Base-by-base conservation (phyloP, 257 asterid genomes). In the Oldenlandia corymbosa region DNA sequence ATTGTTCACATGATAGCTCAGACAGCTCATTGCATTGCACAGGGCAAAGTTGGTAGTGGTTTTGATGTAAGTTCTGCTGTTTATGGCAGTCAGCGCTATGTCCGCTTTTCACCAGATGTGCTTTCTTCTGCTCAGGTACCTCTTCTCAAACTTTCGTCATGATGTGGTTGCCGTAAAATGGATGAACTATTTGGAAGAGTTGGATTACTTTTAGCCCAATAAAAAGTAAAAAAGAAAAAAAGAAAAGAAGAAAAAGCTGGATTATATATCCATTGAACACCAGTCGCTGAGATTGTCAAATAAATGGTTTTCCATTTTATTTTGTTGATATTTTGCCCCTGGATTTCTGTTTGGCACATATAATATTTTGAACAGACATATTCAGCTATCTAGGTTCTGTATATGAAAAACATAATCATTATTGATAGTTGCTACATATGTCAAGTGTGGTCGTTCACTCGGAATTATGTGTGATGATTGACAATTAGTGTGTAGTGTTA, bases 11-110 rank as follows among this genome's bases (percentile, higher is more conserved):
- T 79, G 71, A 84, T 93, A 66, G 96, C 95, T 73, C 99, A 93
- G 73, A 84, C 99, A 2, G 99, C 99, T 63, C 99, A 93, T 71
- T 93, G 97, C 71, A 90, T 87, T 62, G 96, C 99, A 58, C 99
- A 93, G 84, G 97, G 99, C 66, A 93, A 93, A 84, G 86, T 93
- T 62, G 99, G 99, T 52, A 93, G 99, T 49, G 99, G 99, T n/a
- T 93, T 93, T 77, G 99, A 93, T 57, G 99, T 93, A 67, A 85
- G 99, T 68, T 87, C 97, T 75, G 99, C 99, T 66, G 99, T 93
- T 78, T 93, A 81, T 75, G 99, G 99, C 31, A 90, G 99, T 72
- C 97, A 93, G 57, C 86, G 85, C 62, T 93, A 93, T 69, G 80
- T 93, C 67, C 86, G 99, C 69, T 93, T 93, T 78, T 90, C 99